phyloP scores from a whole-genome alignment of 768 basidiomycete genomes.

The Trametes sanguinea region DNA sequence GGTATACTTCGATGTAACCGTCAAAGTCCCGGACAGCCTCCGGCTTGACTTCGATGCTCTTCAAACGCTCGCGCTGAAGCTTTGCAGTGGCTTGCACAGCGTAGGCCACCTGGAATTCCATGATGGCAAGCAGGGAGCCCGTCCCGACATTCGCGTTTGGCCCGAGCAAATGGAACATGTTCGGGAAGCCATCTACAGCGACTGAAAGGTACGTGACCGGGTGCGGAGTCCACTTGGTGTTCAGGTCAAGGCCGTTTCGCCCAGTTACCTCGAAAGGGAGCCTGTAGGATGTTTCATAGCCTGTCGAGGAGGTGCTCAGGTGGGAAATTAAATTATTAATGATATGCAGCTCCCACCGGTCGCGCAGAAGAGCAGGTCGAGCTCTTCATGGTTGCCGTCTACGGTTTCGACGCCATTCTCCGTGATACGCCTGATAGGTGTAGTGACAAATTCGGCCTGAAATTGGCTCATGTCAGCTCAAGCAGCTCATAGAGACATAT shows the following conservation, averaged over 20 bases:
- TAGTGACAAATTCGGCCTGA: slow-evolving; percentile 55
- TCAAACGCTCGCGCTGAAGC: slow-evolving; percentile 62
- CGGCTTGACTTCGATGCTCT: slow-evolving; percentile 59
- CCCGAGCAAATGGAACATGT: slow-evolving; percentile 59
- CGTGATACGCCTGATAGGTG: slow-evolving; percentile 53
- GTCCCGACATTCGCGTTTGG: slow-evolving; percentile 59
- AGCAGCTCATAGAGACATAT: too few species aligned
- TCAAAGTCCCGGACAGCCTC: slow-evolving; percentile 66
- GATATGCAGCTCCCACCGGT: slow-evolving; percentile 58
- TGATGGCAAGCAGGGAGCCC: slow-evolving; percentile 53
- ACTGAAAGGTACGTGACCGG: slow-evolving; percentile 61
- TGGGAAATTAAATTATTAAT: too few species aligned
- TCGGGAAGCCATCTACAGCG: slow-evolving; percentile 65
- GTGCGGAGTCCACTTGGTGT: slow-evolving; percentile 55
- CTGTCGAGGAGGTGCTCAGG: too few species aligned
- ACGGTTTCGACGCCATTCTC: slow-evolving; percentile 55
- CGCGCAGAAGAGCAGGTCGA: slow-evolving; percentile 65
- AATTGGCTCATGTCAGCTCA: neutral
- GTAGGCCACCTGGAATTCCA: slow-evolving; percentile 61
- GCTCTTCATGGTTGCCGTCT: slow-evolving; percentile 54
- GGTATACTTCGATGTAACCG: slow-evolving; percentile 53
- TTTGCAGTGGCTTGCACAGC: slow-evolving; percentile 56
- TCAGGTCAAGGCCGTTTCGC: slow-evolving; percentile 51
- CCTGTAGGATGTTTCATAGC: slow-evolving; percentile 53
- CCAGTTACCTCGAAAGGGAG: slow-evolving; percentile 56